Conservation (phyloP, 169 alveolate genomes). For the Plasmodium malariae region DNA sequence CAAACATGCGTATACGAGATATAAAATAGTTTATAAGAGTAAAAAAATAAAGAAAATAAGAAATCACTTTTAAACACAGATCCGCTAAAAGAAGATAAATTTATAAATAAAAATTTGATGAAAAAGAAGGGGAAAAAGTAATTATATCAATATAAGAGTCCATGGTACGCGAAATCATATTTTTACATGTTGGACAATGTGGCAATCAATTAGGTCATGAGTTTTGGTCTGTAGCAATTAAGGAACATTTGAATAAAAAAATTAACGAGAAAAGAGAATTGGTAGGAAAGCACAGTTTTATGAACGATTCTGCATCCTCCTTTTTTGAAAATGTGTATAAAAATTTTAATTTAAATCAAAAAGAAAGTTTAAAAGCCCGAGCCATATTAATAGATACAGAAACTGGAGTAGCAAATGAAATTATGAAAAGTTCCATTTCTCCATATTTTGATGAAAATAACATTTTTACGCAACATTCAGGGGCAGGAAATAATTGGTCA, state of each 20-base stretch:
- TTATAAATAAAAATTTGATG: no score
- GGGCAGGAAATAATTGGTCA: constrained; percentile 99
- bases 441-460: constrained; percentile 92
- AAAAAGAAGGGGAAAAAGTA: background rate
- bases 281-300: constrained; percentile 34
- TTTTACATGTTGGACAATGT: constrained; percentile 95
- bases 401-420: constrained; percentile 95
- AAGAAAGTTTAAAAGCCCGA: constrained; percentile 88
- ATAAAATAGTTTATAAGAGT: no score
- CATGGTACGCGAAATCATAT: constrained; percentile 95
- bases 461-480: constrained; percentile 95
- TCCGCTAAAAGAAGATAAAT: background rate
- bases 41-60: no score
- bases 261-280: constrained; percentile 72
- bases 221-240: constrained; percentile 93
- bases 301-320: constrained; percentile 80
- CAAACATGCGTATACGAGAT: no score
- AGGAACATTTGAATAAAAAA: constrained; percentile 89
- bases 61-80: background rate
- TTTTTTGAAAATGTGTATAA: constrained; percentile 84
- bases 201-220: constrained; percentile 95
- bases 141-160: background rate
- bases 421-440: constrained; percentile 92
- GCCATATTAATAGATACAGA: constrained; percentile 98
- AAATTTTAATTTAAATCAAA: constrained; percentile 80